Evolutionary conservation across 208 protist genomes (phyloP).

Genomic region (Wallacemonas sp.): DNA sequence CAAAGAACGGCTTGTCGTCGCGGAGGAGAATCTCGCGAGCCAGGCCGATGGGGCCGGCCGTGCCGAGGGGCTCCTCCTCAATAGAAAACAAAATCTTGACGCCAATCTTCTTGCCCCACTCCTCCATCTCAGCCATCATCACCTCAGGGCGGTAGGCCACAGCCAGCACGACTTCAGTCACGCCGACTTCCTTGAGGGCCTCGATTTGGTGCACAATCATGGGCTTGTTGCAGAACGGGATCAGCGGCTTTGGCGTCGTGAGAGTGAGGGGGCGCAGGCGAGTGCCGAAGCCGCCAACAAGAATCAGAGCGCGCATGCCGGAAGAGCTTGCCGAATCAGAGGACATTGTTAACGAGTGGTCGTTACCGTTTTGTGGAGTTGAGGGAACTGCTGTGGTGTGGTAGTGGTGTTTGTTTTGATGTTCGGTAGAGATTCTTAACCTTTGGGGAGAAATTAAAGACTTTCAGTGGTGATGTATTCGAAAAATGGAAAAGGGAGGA

Average conservation of each 20-base stretch:
- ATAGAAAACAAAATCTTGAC: slow-evolving; percentile 95
- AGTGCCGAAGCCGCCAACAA: slow-evolving; percentile 96
- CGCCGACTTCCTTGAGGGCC: slow-evolving; percentile 91
- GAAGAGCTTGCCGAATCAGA: slow-evolving; percentile 23
- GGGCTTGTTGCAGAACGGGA: slow-evolving; percentile 98
- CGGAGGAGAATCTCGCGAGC: slow-evolving; percentile 88
- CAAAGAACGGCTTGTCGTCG: slow-evolving; percentile 96
- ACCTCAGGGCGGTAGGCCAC: slow-evolving; percentile 96
- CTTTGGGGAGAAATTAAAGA: too few species aligned
- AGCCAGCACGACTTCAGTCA: slow-evolving; percentile 96
- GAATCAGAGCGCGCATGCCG: slow-evolving; percentile 96
- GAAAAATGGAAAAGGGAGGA: too few species aligned
- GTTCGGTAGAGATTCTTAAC: too few species aligned
- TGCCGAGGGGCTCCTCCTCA: slow-evolving; percentile 96
- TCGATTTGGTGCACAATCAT: slow-evolving; percentile 98
- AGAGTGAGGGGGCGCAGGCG: slow-evolving; percentile 97
- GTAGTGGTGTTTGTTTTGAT: too few species aligned
- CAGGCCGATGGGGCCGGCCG: slow-evolving; percentile 96
- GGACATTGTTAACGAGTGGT: background rate
- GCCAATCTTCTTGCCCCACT: slow-evolving; percentile 86
- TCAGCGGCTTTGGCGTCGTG: slow-evolving; percentile 96
- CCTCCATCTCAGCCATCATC: slow-evolving; percentile 93
- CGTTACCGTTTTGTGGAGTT: background rate
- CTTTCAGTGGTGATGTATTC: too few species aligned
- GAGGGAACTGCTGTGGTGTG: background rate